Base-by-base conservation (phyloP, 2,329 filamentous ascomycete species). In the Scleromitrula shiraiana region DNA sequence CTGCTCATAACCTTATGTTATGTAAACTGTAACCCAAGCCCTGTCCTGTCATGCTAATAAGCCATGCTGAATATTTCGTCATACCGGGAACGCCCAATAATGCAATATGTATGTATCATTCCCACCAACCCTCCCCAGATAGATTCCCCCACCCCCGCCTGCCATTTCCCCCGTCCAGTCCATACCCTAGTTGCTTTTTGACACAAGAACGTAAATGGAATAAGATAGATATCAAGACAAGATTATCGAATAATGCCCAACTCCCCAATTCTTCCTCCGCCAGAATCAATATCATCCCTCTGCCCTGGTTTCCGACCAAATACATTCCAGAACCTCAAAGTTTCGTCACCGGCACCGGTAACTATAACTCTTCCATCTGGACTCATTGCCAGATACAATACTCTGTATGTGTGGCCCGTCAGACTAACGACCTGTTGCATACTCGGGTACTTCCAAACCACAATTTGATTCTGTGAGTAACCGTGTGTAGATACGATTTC, bases 401-500 rank as follows among this genome's bases (percentile, higher is more conserved):
- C 93, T 62, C 93, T 85, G 67, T 94, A 97, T 1, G 93, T 98
- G 66, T 98, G 93, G 0, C 93, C 93, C 0, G 93, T 98, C 38
- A 98, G 73, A 57, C 88, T 95, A 33, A 88, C 91, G 7, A 98
- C 89, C 65, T 97, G 93, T 41, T 88, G 88, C 93, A 98, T 97
- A 57, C 85, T 90, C 1, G 93, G 93, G 63, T 98, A 98, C 64
- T 98, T 98, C 93, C 93, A 98, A 47, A 98, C 88, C 30, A 97
- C 91, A 59, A 98, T 96, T 67, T 97, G 93, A 65, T 98, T 96
- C 64, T 98, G 93, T 58, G 85, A 91, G 70, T 96, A 98, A 6
- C 93, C 93, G 63, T 98, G 93, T 1, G 93, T 98, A 42, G 85
- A 91, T 46, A 98, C 91, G 50, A 98, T 89, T 67, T 98, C 93